A percentile compares a stretch with the other conserved stretches of the same genome.
Conservation (phyloP, 805 yeast species). For the Metschnikowia proteae region DNA sequence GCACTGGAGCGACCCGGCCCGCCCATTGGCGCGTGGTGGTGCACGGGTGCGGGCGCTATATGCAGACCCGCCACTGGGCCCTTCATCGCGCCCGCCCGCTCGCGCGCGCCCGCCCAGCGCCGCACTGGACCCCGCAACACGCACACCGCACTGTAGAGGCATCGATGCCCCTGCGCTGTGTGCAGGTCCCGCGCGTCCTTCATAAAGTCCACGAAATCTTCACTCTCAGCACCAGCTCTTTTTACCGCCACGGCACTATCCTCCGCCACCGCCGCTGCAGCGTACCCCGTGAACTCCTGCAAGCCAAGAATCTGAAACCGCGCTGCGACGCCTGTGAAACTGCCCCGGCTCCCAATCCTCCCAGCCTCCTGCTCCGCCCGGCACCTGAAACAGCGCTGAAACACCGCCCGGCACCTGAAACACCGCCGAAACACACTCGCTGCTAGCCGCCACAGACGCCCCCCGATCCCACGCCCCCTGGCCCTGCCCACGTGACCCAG, state of each 20-base stretch:
- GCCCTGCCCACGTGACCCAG: neutral
- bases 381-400: neutral
- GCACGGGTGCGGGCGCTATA: no score
- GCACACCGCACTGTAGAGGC: neutral
- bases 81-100: neutral
- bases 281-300: neutral
- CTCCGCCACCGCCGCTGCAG: neutral
- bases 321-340: neutral
- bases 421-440: neutral
- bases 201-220: conserved; percentile 4
- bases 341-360: neutral
- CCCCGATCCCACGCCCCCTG: neutral
- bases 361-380: neutral
- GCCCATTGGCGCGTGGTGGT: no score
- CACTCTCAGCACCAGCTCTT: neutral
- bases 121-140: neutral
- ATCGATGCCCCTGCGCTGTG: neutral
- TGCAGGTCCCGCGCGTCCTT: conserved; percentile 2
- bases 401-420: neutral
- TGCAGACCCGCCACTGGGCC: no score
- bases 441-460: neutral
- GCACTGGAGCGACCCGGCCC: no score
- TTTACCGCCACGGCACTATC: conserved; percentile 5
- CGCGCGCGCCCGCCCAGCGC: neutral
- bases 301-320: neutral